A percentile compares a stretch with the other conserved stretches of the same genome.
Conservation (phyloP, 2,329 filamentous ascomycete genomes). For the Mollisiaceae sp. region DNA sequence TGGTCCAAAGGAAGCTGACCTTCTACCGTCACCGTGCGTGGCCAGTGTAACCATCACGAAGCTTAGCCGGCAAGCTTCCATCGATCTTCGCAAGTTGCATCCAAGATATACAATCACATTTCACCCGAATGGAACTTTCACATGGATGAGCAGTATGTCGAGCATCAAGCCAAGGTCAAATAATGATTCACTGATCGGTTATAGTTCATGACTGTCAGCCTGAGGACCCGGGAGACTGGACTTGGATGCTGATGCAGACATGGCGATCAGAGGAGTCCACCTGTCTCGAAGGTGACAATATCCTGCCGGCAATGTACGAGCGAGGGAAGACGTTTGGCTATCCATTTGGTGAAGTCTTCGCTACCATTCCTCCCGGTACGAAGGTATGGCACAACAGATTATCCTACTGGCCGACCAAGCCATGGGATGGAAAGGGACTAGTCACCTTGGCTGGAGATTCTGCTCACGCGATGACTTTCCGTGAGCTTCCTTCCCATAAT, state of each 20-base stretch:
- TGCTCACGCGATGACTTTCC: slow-evolving; percentile 60
- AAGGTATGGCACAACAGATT: slow-evolving; percentile 27
- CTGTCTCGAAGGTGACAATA: slow-evolving; percentile 22
- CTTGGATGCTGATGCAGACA: slow-evolving; percentile 36
- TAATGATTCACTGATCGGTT: neutral
- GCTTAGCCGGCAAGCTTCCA: slow-evolving; percentile 54
- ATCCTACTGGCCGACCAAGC: slow-evolving; percentile 42
- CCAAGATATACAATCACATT: slow-evolving; percentile 53
- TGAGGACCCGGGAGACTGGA: slow-evolving; percentile 33
- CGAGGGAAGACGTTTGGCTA: slow-evolving; percentile 25
- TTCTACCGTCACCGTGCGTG: slow-evolving; percentile 43
- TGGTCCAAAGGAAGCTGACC: slow-evolving; percentile 41
- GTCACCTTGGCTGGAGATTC: slow-evolving; percentile 59
- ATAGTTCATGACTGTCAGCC: slow-evolving; percentile 46
- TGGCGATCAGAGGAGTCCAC: slow-evolving; percentile 31
- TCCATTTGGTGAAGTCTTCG: slow-evolving; percentile 41
- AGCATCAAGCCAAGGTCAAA: slow-evolving; percentile 14
- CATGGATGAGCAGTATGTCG: slow-evolving; percentile 34
- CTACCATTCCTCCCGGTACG: slow-evolving; percentile 29
- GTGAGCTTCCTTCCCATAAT: slow-evolving; percentile 20
- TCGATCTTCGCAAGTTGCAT: slow-evolving; percentile 58
- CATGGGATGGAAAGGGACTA: slow-evolving; percentile 49
- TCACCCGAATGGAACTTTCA: slow-evolving; percentile 46
- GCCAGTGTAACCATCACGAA: slow-evolving; percentile 46
- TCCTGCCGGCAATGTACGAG: slow-evolving; percentile 26